Conservation (phyloP, 306 rosid species). For the Rosa chinensis region DNA sequence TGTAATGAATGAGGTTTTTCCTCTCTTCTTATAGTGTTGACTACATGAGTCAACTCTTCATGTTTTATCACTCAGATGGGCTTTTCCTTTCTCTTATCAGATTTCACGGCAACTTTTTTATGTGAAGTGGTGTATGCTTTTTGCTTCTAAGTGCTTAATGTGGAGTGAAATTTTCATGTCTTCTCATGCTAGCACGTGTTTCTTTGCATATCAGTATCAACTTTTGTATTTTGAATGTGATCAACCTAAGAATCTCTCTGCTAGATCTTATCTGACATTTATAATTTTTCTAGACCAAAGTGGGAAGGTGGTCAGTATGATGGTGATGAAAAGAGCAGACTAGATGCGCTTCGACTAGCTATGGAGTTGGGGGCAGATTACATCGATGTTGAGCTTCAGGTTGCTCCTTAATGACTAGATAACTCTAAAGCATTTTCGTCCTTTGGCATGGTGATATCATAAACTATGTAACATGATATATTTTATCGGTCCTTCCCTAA, state of each 20-base stretch:
- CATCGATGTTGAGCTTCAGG: slow-evolving; percentile 87
- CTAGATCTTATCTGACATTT: slow-evolving; percentile 19
- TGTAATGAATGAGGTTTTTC: neutral
- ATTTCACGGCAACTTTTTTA: neutral
- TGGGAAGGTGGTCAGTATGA: slow-evolving; percentile 91
- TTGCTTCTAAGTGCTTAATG: neutral
- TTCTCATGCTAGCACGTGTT: neutral
- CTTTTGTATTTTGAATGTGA: neutral
- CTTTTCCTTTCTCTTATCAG: neutral
- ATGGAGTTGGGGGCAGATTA: slow-evolving; percentile 84
- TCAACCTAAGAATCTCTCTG: slow-evolving; percentile 1
- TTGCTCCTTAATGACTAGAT: slow-evolving; percentile 26
- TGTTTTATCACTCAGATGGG: neutral
- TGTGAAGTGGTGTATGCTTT: neutral
- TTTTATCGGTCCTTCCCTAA: neutral
- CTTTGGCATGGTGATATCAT: slow-evolving; percentile 5
- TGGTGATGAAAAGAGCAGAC: slow-evolving; percentile 72
- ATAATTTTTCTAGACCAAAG: slow-evolving; percentile 51
- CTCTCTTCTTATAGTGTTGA: neutral
- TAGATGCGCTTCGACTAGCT: slow-evolving; percentile 65
- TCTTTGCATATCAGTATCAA: neutral
- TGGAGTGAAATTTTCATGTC: neutral
- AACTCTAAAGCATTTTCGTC: slow-evolving; percentile 1
- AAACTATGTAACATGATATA: neutral
- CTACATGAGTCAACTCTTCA: neutral